Evolutionary conservation across 169 alveolate species (phyloP).

Genomic region (Eimeria brunetti): DNA sequence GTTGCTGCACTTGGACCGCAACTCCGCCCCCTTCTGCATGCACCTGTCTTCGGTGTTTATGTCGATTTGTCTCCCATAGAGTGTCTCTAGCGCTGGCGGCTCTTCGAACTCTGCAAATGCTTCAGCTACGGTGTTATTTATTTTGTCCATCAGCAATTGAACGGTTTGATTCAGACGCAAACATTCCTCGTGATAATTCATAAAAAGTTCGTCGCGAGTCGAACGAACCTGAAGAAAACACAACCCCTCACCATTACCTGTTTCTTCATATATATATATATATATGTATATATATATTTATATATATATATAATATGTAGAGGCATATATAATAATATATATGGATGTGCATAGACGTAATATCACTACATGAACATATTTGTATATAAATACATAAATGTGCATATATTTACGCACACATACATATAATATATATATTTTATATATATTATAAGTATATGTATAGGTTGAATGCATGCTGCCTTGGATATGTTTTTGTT

Average conservation of each 20-base stretch:
- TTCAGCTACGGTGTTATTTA: neutral
- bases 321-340: no score
- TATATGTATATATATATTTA: no score
- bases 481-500: no score
- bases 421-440: no score
- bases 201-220: conserved; percentile 23
- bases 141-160: conserved; percentile 57
- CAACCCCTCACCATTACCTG: neutral
- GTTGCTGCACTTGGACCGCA: conserved; percentile 7
- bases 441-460: no score
- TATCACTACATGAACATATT: no score
- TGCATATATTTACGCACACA: neutral
- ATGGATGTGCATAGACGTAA: no score
- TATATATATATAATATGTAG: no score
- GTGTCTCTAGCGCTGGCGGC: conserved; percentile 19
- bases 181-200: conserved; percentile 68
- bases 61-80: neutral
- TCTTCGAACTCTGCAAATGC: conserved; percentile 42
- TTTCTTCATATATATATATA: no score
- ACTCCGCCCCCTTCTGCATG: neutral
- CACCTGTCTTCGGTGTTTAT: neutral
- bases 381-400: no score
- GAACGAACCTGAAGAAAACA: conserved; percentile 10
- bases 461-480: no score
- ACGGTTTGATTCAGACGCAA: conserved; percentile 60